Conservation (phyloP, 1,284 basidiomycete species). For the Kalmanozyma brasiliensis region DNA sequence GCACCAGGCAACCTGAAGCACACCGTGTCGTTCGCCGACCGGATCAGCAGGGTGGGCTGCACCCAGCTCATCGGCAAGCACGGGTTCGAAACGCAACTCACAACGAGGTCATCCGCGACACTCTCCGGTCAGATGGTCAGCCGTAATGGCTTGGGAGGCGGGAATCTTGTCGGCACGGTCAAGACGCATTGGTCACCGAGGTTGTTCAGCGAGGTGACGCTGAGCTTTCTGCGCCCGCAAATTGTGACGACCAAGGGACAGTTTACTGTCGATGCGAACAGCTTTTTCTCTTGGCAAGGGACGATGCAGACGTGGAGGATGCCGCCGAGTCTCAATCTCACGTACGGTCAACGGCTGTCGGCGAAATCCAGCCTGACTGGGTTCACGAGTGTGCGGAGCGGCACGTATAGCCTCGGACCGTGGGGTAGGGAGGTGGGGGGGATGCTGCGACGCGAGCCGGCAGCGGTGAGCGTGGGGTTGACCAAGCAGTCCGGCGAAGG, state of each 20-base stretch:
- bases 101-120: constrained; percentile 32
- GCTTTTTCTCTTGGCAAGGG: constrained; percentile 68
- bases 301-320: constrained; percentile 53
- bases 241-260: constrained; percentile 69
- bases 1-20: too few species aligned
- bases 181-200: constrained; percentile 76
- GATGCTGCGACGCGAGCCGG: constrained; percentile 45
- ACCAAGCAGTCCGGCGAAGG: constrained; percentile 52
- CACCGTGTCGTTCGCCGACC: constrained; percentile 40
- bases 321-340: constrained; percentile 69
- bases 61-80: constrained; percentile 63
- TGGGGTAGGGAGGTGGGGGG: constrained; percentile 67
- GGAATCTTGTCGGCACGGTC: constrained; percentile 74
- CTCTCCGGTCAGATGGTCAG: constrained; percentile 69
- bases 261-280: constrained; percentile 69
- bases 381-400: constrained; percentile 67
- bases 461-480: constrained; percentile 55
- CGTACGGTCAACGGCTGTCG: constrained; percentile 69
- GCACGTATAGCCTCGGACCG: constrained; percentile 69
- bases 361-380: constrained; percentile 54
- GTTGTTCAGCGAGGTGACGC: constrained; percentile 68
- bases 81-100: constrained; percentile 62
- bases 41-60: constrained; percentile 45
- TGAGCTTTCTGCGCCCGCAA: constrained; percentile 70
- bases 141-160: constrained; percentile 69